Evolutionary conservation across 805 yeast species (phyloP).

Genomic region (Jamesozyma spencerorum): DNA sequence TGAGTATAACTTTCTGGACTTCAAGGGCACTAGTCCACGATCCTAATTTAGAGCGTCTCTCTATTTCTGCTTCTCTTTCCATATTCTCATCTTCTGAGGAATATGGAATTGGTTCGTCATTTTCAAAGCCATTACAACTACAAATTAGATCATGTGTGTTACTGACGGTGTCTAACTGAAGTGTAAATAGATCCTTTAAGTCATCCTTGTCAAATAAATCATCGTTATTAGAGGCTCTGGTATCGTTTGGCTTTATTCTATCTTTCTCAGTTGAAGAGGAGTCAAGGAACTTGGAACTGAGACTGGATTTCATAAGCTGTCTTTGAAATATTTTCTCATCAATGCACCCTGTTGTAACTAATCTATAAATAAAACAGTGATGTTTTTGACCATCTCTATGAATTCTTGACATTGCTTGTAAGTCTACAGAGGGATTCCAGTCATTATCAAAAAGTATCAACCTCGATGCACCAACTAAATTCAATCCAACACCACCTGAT

Average conservation of each 20-base stretch:
- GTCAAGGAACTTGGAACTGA: constrained; percentile 64
- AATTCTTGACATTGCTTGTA: constrained; percentile 92
- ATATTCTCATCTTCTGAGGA: background rate
- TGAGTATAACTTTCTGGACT: constrained; percentile 20
- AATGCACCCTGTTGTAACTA: constrained; percentile 79
- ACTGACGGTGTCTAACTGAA: constrained; percentile 41
- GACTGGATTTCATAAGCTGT: constrained; percentile 72
- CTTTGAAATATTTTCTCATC: constrained; percentile 93
- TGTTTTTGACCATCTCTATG: constrained; percentile 86
- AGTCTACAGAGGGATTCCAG: constrained; percentile 91
- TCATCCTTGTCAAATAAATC: constrained; percentile 64
- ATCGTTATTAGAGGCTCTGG: constrained; percentile 37
- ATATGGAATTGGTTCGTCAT: constrained; percentile 14
- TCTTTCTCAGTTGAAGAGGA: constrained; percentile 5
- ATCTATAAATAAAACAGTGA: constrained; percentile 72
- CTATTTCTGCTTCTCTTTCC: constrained; percentile 11
- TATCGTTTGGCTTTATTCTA: constrained; percentile 5
- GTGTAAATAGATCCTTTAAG: constrained; percentile 63
- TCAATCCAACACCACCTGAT: constrained; percentile 90
- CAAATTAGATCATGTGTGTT: constrained; percentile 78
- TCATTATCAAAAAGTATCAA: constrained; percentile 83
- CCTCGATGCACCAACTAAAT: constrained; percentile 82
- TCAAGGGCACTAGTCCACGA: constrained; percentile 55
- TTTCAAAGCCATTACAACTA: constrained; percentile 49
- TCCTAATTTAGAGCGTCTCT: constrained; percentile 2